phyloP scores from a whole-genome alignment of 2,329 filamentous ascomycete genomes.

The Domatiomyces globalis region DNA sequence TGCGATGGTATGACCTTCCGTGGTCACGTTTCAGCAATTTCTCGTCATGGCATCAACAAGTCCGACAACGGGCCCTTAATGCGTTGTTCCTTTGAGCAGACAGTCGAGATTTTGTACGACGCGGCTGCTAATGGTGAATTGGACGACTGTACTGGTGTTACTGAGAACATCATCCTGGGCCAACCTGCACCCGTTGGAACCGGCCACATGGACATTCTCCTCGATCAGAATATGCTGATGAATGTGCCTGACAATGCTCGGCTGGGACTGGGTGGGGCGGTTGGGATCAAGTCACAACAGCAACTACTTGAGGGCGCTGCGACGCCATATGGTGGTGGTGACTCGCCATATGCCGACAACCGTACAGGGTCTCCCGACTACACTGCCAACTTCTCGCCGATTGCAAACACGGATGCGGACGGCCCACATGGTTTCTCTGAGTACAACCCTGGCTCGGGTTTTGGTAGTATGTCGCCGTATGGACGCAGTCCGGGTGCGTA shows the following conservation, averaged over 20 bases:
- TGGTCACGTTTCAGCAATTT: slow-evolving; percentile 87
- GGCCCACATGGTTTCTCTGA: slow-evolving; percentile 43
- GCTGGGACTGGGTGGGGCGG: slow-evolving; percentile 66
- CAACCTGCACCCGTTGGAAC: slow-evolving; percentile 96
- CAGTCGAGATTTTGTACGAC: slow-evolving; percentile 92
- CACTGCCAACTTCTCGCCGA: slow-evolving; percentile 54
- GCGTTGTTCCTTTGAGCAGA: slow-evolving; percentile 99
- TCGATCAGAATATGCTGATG: slow-evolving; percentile 91
- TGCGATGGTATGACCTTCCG: slow-evolving; percentile 97
- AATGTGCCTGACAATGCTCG: slow-evolving; percentile 85
- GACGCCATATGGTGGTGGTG: slow-evolving; percentile 58
- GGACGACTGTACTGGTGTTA: slow-evolving; percentile 94
- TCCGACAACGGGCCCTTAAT: slow-evolving; percentile 95
- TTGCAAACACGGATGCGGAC: slow-evolving; percentile 54
- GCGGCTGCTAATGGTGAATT: slow-evolving; percentile 88
- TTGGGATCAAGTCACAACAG: slow-evolving; percentile 47
- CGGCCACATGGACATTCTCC: slow-evolving; percentile 82
- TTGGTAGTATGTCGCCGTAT: slow-evolving; percentile 53
- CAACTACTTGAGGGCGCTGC: slow-evolving; percentile 55
- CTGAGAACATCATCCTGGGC: slow-evolving; percentile 96
- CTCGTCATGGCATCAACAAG: slow-evolving; percentile 95
- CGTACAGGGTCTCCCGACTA: slow-evolving; percentile 50
- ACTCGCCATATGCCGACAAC: slow-evolving; percentile 50
- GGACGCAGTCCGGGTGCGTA: slow-evolving; percentile 50
- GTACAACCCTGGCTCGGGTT: slow-evolving; percentile 57